Evolutionary conservation across 768 basidiomycete species (phyloP), one percentile per base, ranked within the genome.

Genomic region (Lentinula sp.): DNA sequence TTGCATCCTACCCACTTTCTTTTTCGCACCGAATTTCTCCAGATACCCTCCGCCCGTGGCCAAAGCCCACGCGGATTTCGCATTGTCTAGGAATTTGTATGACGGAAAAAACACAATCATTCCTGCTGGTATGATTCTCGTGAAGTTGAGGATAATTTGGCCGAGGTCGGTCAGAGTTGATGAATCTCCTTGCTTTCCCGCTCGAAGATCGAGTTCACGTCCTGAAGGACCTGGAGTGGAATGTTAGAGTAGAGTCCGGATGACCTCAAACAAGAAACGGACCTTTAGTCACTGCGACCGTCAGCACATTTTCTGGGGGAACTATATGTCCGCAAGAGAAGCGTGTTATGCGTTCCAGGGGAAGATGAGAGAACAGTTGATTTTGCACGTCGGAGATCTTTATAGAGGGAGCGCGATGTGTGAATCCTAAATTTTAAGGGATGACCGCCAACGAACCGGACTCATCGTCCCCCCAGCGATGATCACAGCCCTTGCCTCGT

Each of bases 391-490:
- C 95, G n/a, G 88, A 85, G 54, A 96, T 90, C 95, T 97, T 66
- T 36, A 12, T 4, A 54, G 59, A 52, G 60, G 23, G 58, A 33
- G 3, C 12, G 6, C 6, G 12, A 28, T 28, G 28, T 3, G 28
- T 28, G 28, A 28, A 28, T 28, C 28, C 49, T 41, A 35, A 32
- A 36, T 6, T 16, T 37, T 35, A 28, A 12, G 16, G 6, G 15
- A 28, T 20, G 7, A 59, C 8, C 16, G 16, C 7, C 43, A n/a
- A 59, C 75, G 57, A 74, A 97, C 93, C n/a, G 96, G 96, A 6
- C 94, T 93, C 97, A 99, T 98, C 0, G 96, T 99, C 4, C 96
- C 96, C 8, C 96, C 96, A 7, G 97, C 96, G 42, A 99, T 77
- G 33, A 98, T 75, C n/a, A 98, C 87, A 2, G 90, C 82, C 41